Evolutionary conservation across 116 monocot genomes (phyloP), one percentile per base, ranked within the genome.

Genomic region (Papilionanthe hybrid): DNA sequence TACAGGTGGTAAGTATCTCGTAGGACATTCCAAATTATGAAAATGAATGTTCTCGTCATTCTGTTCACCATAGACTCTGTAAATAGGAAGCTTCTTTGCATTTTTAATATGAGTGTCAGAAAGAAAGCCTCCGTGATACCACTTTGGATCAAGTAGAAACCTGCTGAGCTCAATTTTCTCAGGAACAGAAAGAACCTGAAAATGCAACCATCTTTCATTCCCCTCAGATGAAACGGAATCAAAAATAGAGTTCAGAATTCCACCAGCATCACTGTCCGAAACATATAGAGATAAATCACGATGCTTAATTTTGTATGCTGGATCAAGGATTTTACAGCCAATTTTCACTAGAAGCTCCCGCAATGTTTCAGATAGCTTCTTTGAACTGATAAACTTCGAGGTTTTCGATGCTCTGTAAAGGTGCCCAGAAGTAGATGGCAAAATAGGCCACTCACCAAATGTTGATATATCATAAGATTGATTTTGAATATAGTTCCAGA

Each of bases 361-460:
- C 77, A 92, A 66, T 42, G 72, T 72, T 80, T 79, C 72, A 50
- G 99, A 89, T 80, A 99, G 86, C 9, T 55, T 65, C 50, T 86
- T 85, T 72, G 87, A 82, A 80, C 88, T 86, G 58, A 95, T 78
- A 76, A 99, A 80, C 82, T 92, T 93, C 83, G 90, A 92, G 69
- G 25, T 72, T 87, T 86, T 90, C 75, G 84, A 93, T 82, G 90
- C 78, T 83, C 89, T 93, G 72, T 86, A 85, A 67, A 99, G 88
- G 75, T 90, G 76, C 5, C 93, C 95, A 19, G 99, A 90, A 69
- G 86, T 89, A 86, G 95, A 92, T 68, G 99, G 99, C 68, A 99
- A 79, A 82, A 95, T 89, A 72, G 99, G 99, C 99, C 99, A 99
- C 72, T 95, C 91, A 79, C 78, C 85, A 79, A 95, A 92, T 42